Evolutionary conservation across 345 rosid genomes (phyloP).

Genomic region (Garcia nutans): DNA sequence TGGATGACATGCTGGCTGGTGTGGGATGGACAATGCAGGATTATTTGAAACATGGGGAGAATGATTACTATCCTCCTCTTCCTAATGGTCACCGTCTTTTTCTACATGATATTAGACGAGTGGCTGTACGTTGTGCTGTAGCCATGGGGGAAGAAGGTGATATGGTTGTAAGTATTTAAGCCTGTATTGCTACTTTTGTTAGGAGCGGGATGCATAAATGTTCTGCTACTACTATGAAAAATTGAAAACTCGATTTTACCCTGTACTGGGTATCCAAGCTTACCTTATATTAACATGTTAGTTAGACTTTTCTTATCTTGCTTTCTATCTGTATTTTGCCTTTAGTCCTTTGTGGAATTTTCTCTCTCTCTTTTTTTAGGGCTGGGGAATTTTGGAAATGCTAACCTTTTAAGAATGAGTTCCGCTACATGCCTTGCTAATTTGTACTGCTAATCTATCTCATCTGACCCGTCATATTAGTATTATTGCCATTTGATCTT

Average conservation of each 20-base stretch:
- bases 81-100: slow-evolving; percentile 87
- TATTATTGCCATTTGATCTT: not conserved
- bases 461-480: not conserved
- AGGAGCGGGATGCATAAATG: not conserved
- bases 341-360: no score
- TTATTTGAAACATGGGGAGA: slow-evolving; percentile 79
- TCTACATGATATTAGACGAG: slow-evolving; percentile 82
- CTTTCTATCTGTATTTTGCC: no score
- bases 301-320: no score
- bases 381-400: no score
- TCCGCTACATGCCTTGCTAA: not conserved
- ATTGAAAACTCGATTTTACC: not conserved
- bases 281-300: no score
- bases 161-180: slow-evolving; percentile 74
- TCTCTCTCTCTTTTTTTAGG: no score
- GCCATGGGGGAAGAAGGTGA: slow-evolving; percentile 99
- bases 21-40: slow-evolving; percentile 96
- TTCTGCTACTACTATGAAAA: not conserved
- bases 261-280: no score
- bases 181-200: slow-evolving; percentile 14
- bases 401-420: not conserved
- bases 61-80: slow-evolving; percentile 88
- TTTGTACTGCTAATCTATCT: not conserved
- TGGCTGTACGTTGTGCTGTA: slow-evolving; percentile 92
- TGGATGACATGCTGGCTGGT: slow-evolving; percentile 93